phyloP scores from a whole-genome alignment of 257 asterid genomes.

The Mentha longifolia region DNA sequence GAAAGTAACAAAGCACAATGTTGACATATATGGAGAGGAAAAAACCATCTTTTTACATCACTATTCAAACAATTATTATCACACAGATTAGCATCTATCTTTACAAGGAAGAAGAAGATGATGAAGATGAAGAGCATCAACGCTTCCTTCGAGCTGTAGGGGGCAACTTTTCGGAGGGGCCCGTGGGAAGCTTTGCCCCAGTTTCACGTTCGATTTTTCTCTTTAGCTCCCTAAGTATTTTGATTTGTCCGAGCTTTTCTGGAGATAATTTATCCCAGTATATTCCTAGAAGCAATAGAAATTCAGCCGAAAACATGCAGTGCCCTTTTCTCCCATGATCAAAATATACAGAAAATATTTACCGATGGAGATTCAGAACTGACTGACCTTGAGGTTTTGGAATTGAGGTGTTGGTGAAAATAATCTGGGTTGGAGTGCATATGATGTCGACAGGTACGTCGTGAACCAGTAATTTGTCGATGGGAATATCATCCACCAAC shows the following conservation, averaged over 20 bases:
- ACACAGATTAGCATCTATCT: not conserved
- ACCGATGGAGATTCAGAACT: constrained; percentile 14
- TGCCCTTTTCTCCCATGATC: not conserved
- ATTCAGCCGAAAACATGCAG: not conserved
- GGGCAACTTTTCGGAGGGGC: constrained; percentile 88
- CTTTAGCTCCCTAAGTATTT: constrained; percentile 79
- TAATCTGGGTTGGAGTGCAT: constrained; percentile 84
- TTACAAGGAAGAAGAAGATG: not conserved
- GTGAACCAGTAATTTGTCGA: constrained; percentile 74
- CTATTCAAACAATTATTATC: constrained; percentile 1
- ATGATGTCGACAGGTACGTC: constrained; percentile 94
- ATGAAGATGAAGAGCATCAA: constrained; percentile 27
- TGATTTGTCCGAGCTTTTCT: constrained; percentile 85
- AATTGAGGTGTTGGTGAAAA: constrained; percentile 75
- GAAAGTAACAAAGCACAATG: not conserved
- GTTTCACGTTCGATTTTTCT: constrained; percentile 71
- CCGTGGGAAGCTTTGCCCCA: constrained; percentile 73
- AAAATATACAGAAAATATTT: not conserved
- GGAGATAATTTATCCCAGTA: constrained; percentile 95
- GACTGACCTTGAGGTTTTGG: constrained; percentile 93
- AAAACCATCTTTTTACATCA: constrained; percentile 2
- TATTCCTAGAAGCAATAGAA: constrained; percentile 52
- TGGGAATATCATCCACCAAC: constrained; percentile 78
- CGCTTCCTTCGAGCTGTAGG: constrained; percentile 71
- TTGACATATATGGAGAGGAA: not conserved